A percentile compares a stretch with the other conserved stretches of the same genome.
These are phyloP conservation scores for Phytophthora meadii DNA, from an alignment of 352 stramenopile genomes.

Conservation along the genomic window DNA sequence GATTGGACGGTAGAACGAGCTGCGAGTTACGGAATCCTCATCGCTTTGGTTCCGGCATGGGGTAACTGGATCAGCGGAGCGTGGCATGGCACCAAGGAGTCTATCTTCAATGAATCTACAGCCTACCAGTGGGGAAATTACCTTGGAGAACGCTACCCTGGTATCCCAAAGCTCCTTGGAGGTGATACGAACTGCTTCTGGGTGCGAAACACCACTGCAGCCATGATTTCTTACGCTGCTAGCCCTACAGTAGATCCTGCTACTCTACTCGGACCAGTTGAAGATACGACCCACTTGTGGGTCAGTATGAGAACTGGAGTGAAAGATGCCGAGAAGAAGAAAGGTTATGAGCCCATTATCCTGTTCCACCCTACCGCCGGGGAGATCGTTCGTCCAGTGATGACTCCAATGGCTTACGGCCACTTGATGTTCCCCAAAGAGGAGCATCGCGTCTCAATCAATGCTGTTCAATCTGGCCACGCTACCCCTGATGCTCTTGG, in stretches of 20 bases:
- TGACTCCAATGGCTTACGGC: constrained; percentile 3
- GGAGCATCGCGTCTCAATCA: constrained; percentile 17
- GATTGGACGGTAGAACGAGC: constrained; percentile 28
- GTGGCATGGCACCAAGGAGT: constrained; percentile 9
- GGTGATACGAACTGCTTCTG: constrained; percentile 23
- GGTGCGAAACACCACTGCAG: constrained; percentile 23
- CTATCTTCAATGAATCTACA: constrained; percentile 23
- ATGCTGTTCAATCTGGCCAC: constrained; percentile 25
- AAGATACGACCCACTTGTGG: constrained; percentile 23
- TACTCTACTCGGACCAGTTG: constrained; percentile 7
- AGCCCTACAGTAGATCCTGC: constrained; percentile 8
- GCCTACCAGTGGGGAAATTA: constrained; percentile 20
- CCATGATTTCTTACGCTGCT: not conserved
- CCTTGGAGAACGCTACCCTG: constrained; percentile 21
- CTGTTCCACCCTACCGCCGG: constrained; percentile 15
- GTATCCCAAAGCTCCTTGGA: constrained; percentile 31
- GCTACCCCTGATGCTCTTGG: constrained; percentile 1
- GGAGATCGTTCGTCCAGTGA: constrained; percentile 11
- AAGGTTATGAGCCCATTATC: constrained; percentile 13
- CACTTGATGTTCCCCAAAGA: constrained; percentile 22
- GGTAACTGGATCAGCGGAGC: constrained; percentile 15
- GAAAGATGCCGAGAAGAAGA: constrained; percentile 9
- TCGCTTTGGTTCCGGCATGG: constrained; percentile 21
- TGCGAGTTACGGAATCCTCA: constrained; percentile 32
- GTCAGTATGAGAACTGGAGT: constrained; percentile 25